phyloP scores from a whole-genome alignment of 805 yeast genomes.

The Yarrowia hollandica region DNA sequence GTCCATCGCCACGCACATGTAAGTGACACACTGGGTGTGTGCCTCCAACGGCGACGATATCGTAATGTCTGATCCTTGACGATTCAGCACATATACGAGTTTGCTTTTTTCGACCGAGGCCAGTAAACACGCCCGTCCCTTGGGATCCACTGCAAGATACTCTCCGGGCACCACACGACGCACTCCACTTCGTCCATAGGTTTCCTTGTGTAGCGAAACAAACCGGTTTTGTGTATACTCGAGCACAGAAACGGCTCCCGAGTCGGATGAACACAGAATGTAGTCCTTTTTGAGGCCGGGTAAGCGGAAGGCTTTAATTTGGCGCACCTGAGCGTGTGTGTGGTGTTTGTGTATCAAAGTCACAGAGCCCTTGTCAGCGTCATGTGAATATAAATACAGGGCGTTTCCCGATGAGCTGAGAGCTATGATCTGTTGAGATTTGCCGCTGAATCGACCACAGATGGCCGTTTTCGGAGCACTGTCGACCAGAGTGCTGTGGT shows the following conservation, averaged over 20 bases:
- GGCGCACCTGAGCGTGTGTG: conserved; percentile 57
- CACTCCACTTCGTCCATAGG: conserved; percentile 72
- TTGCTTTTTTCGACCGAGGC: conserved; percentile 74
- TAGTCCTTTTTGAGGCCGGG: conserved; percentile 57
- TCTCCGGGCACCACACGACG: conserved; percentile 76
- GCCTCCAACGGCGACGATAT: conserved; percentile 78
- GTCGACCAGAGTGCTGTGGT: background rate
- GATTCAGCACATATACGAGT: conserved; percentile 63
- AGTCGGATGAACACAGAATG: conserved; percentile 71
- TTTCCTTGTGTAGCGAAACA: conserved; percentile 53
- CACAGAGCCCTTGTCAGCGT: background rate
- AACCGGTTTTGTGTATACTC: conserved; percentile 50
- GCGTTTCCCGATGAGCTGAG: conserved; percentile 19
- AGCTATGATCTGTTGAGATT: background rate
- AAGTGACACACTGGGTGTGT: conserved; percentile 53
- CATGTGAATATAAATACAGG: conserved; percentile 2
- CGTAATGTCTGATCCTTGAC: conserved; percentile 50
- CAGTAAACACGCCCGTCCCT: conserved; percentile 66
- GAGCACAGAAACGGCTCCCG: conserved; percentile 66
- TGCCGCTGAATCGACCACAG: background rate
- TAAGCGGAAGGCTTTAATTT: conserved; percentile 52
- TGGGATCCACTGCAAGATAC: conserved; percentile 67
- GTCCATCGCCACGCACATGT: conserved; percentile 61
- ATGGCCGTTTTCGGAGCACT: conserved; percentile 1
- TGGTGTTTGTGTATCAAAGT: background rate